Evolutionary conservation across 441 rosid genomes (phyloP), one percentile per base, ranked within the genome.

Genomic region (Melastoma candidum): DNA sequence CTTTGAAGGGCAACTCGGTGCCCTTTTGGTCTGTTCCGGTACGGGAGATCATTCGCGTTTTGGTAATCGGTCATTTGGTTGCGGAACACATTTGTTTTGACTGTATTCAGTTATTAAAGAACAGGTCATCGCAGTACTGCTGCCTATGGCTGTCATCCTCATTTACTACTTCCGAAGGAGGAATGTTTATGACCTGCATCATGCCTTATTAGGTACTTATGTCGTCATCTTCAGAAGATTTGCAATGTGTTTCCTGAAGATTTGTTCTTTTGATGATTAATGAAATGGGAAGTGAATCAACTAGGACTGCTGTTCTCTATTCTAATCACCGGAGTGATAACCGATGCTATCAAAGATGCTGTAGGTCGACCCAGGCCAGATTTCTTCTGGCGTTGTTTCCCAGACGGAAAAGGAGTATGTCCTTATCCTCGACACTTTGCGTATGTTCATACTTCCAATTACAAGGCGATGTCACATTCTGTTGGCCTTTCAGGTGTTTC

Each of bases 1-100:
- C 66, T 1, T 48, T 62, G 1, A 53, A 49, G 49, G 60, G 12
- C 12, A 62, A 62, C 39, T 54, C 60, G 3, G 66, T 62, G 43
- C 66, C 66, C 3, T 0, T 62, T 24, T 62, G 66, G 60, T 54
- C 60, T 3, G 66, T 62, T 49, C 60, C 60, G 26, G 66, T 62
- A 49, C 10, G 60, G 25, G 22, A 17, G 22, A 17, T 45, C 24
- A 7, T 17, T 17, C 36, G 39, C 41, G 13, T 22, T 10, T 3
- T 5, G 51, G 36, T 14, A 5, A 43, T 12, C 3, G 54, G 41
- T 14, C 7, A 17, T 17, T 17, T 17, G 22, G 22, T 32, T 48
- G 46, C 2, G 22, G 7, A 57, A 32, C 43, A 36, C 32, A 5
- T 48, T 36, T 1, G 36, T 48, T 17, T 22, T 17, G 22, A 17